These are phyloP conservation scores for Diaporthe vaccinii DNA, from an alignment of 2,329 filamentous ascomycete species.

Conservation along the genomic window DNA sequence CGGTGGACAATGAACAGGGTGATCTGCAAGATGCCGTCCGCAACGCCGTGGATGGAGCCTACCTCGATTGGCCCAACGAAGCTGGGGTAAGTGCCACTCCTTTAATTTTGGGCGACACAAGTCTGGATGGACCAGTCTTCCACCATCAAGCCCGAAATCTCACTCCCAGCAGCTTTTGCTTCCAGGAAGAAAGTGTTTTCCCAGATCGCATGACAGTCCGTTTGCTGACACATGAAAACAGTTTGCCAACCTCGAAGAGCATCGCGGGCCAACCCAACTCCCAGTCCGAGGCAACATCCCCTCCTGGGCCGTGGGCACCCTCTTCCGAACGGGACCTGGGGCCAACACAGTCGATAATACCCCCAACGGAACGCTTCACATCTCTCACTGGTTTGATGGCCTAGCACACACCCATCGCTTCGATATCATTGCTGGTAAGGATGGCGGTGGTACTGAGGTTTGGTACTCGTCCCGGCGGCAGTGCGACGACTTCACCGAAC, in stretches of 20 bases:
- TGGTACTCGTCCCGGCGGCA: slow-evolving; percentile 80
- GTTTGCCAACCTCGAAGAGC: slow-evolving; percentile 78
- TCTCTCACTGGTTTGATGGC: slow-evolving; percentile 87
- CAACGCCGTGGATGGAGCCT: slow-evolving; percentile 48
- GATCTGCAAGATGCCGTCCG: slow-evolving; percentile 32
- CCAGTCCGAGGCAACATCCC: slow-evolving; percentile 77
- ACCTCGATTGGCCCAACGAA: slow-evolving; percentile 62
- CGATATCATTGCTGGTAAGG: slow-evolving; percentile 65
- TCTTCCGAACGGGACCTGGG: slow-evolving; percentile 83
- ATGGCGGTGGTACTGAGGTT: slow-evolving; percentile 57
- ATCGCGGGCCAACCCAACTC: slow-evolving; percentile 75
- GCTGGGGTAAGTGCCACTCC: slow-evolving; percentile 54
- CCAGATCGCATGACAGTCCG: not conserved
- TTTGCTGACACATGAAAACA: slow-evolving; percentile 49
- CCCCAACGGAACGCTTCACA: slow-evolving; percentile 59
- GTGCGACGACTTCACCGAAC: slow-evolving; percentile 72
- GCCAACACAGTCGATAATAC: slow-evolving; percentile 69
- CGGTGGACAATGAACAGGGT: slow-evolving; percentile 3
- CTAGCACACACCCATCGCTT: slow-evolving; percentile 81
- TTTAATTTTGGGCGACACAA: fast-evolving
- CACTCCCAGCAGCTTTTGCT: not conserved
- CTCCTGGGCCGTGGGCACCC: slow-evolving; percentile 75
- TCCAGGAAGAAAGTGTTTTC: not conserved
- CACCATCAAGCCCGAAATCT: not conserved
- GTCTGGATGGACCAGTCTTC: not conserved